A percentile compares a stretch with the other conserved stretches of the same genome.
phyloP scores from a whole-genome alignment of 345 rosid genomes.

The Streptanthus diversifolius region DNA sequence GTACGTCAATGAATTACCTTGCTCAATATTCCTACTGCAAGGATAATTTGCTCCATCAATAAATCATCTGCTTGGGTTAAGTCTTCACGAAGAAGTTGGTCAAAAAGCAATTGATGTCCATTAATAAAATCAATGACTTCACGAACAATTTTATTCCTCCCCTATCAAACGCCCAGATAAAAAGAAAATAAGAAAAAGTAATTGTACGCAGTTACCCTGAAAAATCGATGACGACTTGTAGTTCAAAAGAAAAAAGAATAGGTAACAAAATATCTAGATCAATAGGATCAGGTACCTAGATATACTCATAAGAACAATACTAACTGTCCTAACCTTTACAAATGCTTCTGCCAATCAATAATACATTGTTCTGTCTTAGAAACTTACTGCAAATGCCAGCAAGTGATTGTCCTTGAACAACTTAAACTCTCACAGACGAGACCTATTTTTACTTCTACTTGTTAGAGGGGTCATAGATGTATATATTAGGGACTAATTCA shows the following conservation, averaged over 20 bases:
- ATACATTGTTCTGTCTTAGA: neutral
- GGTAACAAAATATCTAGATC: neutral
- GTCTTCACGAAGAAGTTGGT: constrained; percentile 79
- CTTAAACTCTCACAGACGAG: neutral
- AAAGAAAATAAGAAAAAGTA: neutral
- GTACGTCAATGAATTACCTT: constrained; percentile 47
- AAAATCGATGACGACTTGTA: neutral
- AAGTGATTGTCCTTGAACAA: neutral
- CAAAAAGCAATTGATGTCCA: constrained; percentile 72
- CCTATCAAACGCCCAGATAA: constrained; percentile 42
- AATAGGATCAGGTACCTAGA: neutral
- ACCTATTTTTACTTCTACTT: neutral
- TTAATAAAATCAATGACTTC: constrained; percentile 77
- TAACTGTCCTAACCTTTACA: neutral
- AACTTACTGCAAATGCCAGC: constrained; percentile 2
- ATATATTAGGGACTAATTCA: neutral
- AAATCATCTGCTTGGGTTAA: constrained; percentile 61
- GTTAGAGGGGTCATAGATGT: neutral
- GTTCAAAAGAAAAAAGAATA: neutral
- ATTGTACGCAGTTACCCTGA: neutral
- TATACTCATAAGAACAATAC: neutral
- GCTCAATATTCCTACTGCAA: constrained; percentile 85
- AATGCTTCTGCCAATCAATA: neutral
- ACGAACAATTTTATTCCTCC: constrained; percentile 82
- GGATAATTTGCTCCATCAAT: constrained; percentile 83